Conservation (phyloP, 179 eudicot genomes). For the Beta macrorhiza region DNA sequence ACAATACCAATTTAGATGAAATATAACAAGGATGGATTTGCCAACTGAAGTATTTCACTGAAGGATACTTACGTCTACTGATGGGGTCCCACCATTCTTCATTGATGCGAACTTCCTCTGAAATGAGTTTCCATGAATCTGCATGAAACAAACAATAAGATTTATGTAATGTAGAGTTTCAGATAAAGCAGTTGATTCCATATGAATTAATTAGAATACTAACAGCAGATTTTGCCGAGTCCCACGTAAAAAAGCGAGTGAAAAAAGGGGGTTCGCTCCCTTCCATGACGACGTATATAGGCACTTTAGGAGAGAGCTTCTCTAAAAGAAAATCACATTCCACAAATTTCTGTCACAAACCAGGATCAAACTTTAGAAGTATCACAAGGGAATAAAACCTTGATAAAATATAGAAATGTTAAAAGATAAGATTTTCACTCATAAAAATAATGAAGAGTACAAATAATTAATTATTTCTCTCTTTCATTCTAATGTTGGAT, state of each 20-base stretch:
- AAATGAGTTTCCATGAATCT: conserved; percentile 97
- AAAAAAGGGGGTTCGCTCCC: conserved; percentile 92
- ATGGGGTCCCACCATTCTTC: conserved; percentile 72
- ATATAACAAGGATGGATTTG: neutral
- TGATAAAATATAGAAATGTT: neutral
- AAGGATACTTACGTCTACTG: conserved; percentile 44
- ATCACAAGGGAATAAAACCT: conserved; percentile 2
- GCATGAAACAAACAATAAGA: conserved; percentile 19
- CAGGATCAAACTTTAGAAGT: conserved; percentile 19
- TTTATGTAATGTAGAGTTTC: neutral
- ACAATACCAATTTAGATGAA: neutral
- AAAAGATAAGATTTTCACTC: neutral
- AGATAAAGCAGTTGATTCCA: neutral
- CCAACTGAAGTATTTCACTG: conserved; percentile 7
- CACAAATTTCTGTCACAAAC: conserved; percentile 70
- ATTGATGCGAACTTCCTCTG: conserved; percentile 73
- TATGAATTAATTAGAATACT: conserved; percentile 26
- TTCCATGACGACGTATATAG: conserved; percentile 73
- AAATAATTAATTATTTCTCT: neutral
- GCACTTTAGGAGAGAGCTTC: conserved; percentile 65
- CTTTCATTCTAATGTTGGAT: neutral
- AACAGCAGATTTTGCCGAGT: conserved; percentile 70
- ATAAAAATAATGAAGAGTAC: conserved; percentile 1
- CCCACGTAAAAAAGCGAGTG: conserved; percentile 94
- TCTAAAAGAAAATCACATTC: conserved; percentile 75